These are phyloP conservation scores for Pseudohyphozyma bogoriensis DNA, from an alignment of 768 basidiomycete genomes.

Conservation along the genomic window DNA sequence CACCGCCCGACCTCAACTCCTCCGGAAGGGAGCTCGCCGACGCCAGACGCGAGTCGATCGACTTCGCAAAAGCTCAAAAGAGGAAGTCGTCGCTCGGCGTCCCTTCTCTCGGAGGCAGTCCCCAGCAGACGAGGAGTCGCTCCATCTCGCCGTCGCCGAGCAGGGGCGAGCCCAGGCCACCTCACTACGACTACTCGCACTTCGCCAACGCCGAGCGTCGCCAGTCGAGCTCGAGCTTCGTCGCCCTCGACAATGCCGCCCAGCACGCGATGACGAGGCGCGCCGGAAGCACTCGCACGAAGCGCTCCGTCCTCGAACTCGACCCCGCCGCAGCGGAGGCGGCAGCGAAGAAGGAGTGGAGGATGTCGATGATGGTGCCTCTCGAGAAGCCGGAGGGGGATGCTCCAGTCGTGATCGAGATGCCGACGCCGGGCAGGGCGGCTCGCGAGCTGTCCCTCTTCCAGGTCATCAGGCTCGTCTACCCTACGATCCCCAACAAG, in stretches of 20 bases:
- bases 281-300: conserved; percentile 8
- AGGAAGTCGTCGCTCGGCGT: too few species aligned
- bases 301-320: conserved; percentile 8
- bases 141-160: background rate
- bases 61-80: too few species aligned
- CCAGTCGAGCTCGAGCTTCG: conserved; percentile 24
- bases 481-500: conserved; percentile 50
- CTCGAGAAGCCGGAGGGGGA: background rate
- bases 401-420: background rate
- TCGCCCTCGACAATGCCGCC: conserved; percentile 20
- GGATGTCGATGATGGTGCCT: conserved; percentile 8
- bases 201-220: background rate
- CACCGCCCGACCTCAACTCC: too few species aligned
- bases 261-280: conserved; percentile 11
- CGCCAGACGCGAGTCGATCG: too few species aligned
- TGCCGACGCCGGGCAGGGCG: conserved; percentile 30
- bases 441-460: background rate
- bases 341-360: conserved; percentile 39
- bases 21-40: too few species aligned
- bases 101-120: too few species aligned
- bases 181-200: background rate
- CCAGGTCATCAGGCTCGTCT: conserved; percentile 13
- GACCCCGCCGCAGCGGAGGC: conserved; percentile 10
- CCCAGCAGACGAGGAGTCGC: too few species aligned
- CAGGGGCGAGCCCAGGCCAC: background rate